These are phyloP conservation scores for Nakataea oryzae DNA, from an alignment of 2,329 filamentous ascomycete genomes.

Conservation along the genomic window DNA sequence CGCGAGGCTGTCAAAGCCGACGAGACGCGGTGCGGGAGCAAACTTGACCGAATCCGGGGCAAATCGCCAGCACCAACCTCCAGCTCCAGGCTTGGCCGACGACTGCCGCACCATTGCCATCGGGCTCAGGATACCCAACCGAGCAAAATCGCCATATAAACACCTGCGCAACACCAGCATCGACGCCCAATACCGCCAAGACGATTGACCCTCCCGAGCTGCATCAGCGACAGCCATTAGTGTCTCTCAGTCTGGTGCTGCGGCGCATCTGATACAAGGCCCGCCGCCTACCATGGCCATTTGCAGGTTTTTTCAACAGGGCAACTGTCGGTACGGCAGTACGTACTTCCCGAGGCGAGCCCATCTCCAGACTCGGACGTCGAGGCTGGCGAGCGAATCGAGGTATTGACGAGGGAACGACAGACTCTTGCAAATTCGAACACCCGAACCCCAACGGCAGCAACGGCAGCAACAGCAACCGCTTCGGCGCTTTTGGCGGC, in stretches of 20 bases:
- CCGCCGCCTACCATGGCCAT: slow-evolving; percentile 14
- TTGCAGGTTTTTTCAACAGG: slow-evolving; percentile 39
- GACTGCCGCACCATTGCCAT: background rate
- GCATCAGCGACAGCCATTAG: background rate
- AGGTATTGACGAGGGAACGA: background rate
- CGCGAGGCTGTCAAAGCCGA: background rate
- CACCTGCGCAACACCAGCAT: background rate
- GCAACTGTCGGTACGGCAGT: slow-evolving; percentile 42
- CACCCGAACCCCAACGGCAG: slow-evolving; percentile 36
- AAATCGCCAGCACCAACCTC: background rate
- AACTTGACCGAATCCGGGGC: background rate
- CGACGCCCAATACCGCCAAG: background rate
- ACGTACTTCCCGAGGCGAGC: slow-evolving; percentile 14
- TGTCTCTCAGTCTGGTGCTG: background rate
- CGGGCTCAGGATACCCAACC: background rate
- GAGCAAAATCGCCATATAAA: background rate
- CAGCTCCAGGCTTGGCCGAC: background rate
- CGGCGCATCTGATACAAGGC: background rate
- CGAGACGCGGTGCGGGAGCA: background rate
- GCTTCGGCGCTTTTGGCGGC: slow-evolving; percentile 40
- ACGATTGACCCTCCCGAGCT: no score
- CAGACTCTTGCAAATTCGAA: slow-evolving; percentile 44
- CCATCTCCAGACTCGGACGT: background rate
- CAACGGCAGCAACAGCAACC: slow-evolving; percentile 48
- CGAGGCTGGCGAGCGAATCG: background rate